phyloP scores from a whole-genome alignment of 2,329 filamentous ascomycete genomes.

The Metarhizium brunneum region DNA sequence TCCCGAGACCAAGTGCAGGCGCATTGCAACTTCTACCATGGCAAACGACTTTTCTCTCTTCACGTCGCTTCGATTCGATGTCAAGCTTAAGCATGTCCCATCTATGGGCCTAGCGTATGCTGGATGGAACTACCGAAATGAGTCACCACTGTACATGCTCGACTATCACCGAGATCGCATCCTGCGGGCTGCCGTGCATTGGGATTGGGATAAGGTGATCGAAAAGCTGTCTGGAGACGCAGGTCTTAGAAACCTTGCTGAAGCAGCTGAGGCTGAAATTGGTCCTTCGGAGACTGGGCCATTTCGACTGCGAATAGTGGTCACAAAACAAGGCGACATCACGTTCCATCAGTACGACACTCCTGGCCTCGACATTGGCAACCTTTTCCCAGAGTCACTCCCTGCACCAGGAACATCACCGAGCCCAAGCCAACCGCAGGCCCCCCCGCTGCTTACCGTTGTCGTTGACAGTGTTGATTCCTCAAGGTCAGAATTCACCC shows the following conservation, averaged over 20 bases:
- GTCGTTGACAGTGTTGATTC: conserved; percentile 34
- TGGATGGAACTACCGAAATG: conserved; percentile 42
- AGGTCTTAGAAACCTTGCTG: conserved; percentile 33
- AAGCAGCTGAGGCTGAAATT: conserved; percentile 25
- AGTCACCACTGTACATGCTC: conserved; percentile 69
- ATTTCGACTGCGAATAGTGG: conserved; percentile 44
- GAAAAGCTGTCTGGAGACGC: conserved; percentile 32
- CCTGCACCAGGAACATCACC: conserved; percentile 30
- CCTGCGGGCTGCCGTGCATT: conserved; percentile 51
- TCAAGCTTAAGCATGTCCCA: conserved; percentile 37
- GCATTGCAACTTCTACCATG: conserved; percentile 16
- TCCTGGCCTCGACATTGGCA: conserved; percentile 32
- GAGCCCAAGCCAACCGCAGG: conserved; percentile 15
- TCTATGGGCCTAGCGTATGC: conserved; percentile 27
- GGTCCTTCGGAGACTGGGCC: conserved; percentile 22
- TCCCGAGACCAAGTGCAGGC: not conserved
- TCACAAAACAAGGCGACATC: conserved; percentile 40
- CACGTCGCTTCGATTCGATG: conserved; percentile 65
- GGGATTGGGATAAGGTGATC: conserved; percentile 41
- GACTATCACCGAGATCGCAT: conserved; percentile 71
- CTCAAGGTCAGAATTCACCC: conserved; percentile 55
- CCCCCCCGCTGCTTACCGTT: conserved; percentile 29
- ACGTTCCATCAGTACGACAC: conserved; percentile 28
- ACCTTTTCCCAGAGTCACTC: conserved; percentile 49
- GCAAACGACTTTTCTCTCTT: conserved; percentile 50